Percentiles rank a stretch among this genome's conserved stretches.
Evolutionary conservation across 371 early-diverging fungal species (phyloP).

Genomic region (Lichtheimia corymbifera): DNA sequence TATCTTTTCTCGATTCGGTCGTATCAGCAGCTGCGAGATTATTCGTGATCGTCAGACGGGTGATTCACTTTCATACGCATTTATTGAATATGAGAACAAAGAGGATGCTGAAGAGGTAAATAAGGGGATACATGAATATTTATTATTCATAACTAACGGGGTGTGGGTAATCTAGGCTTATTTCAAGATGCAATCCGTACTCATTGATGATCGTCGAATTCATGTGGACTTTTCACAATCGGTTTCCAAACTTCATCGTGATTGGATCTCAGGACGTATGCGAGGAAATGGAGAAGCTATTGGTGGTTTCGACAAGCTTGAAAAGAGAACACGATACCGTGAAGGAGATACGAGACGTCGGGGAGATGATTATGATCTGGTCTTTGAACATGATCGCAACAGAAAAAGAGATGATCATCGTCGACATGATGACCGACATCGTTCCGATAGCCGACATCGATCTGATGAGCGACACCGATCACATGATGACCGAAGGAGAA

Average conservation of each 20-base stretch:
- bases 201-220: constrained; percentile 96
- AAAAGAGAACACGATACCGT: constrained; percentile 49
- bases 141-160: too few species aligned
- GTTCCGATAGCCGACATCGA: constrained; percentile 5
- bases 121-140: too few species aligned
- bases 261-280: constrained; percentile 64
- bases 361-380: constrained; percentile 42
- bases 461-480: constrained; percentile 3
- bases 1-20: constrained; percentile 94
- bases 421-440: constrained; percentile 9
- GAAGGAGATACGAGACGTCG: constrained; percentile 29
- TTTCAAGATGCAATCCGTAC: constrained; percentile 89
- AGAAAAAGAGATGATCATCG: constrained; percentile 4
- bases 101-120: constrained; percentile 82
- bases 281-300: constrained; percentile 44
- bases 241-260: constrained; percentile 82
- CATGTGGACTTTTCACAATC: constrained; percentile 98
- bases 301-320: constrained; percentile 52
- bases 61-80: constrained; percentile 91
- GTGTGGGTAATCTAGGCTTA: constrained; percentile 55
- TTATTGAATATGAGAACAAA: constrained; percentile 92
- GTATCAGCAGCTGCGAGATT: constrained; percentile 88
- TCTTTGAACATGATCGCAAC: constrained; percentile 36
- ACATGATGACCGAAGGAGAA: not conserved
- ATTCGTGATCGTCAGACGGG: constrained; percentile 86